These are phyloP conservation scores for Umbellularia californica DNA, from an alignment of 164 flowering plant species.

Conservation along the genomic window DNA sequence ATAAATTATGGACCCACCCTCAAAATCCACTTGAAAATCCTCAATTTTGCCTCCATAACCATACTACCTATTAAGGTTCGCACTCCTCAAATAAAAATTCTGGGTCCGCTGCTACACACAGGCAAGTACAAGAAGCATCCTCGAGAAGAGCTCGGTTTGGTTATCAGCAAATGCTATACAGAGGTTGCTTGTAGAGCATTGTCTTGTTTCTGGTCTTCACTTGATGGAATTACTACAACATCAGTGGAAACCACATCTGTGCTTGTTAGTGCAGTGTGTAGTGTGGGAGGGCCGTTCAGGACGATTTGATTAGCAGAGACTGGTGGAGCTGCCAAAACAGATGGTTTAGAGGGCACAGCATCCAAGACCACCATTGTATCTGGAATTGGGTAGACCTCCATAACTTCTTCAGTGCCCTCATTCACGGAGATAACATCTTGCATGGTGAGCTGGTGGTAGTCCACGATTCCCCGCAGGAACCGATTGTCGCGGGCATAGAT, in stretches of 20 bases:
- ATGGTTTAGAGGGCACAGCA: too few relatives aligned
- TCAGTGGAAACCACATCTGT: background rate
- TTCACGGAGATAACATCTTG: conserved; percentile 91
- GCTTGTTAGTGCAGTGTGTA: background rate
- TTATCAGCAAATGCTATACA: background rate
- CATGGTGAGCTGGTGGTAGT: conserved; percentile 95
- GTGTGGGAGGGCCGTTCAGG: background rate
- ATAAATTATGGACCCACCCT: too few relatives aligned
- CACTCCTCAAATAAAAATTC: too few relatives aligned
- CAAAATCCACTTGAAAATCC: too few relatives aligned
- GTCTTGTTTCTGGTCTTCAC: background rate
- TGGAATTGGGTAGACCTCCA: conserved; percentile 57
- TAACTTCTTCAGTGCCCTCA: conserved; percentile 81
- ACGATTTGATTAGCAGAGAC: background rate
- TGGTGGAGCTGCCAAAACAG: background rate
- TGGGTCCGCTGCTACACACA: background rate
- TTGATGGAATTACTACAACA: background rate
- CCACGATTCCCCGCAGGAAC: conserved; percentile 83
- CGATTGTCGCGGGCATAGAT: conserved; percentile 84
- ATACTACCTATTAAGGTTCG: too few relatives aligned
- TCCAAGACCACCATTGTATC: background rate
- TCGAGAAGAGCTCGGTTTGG: background rate
- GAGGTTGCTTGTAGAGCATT: background rate
- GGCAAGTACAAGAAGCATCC: background rate
- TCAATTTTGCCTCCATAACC: too few relatives aligned